Evolutionary conservation across 2,329 filamentous ascomycete genomes (phyloP).

Genomic region (Zasmidium citrigriseum): DNA sequence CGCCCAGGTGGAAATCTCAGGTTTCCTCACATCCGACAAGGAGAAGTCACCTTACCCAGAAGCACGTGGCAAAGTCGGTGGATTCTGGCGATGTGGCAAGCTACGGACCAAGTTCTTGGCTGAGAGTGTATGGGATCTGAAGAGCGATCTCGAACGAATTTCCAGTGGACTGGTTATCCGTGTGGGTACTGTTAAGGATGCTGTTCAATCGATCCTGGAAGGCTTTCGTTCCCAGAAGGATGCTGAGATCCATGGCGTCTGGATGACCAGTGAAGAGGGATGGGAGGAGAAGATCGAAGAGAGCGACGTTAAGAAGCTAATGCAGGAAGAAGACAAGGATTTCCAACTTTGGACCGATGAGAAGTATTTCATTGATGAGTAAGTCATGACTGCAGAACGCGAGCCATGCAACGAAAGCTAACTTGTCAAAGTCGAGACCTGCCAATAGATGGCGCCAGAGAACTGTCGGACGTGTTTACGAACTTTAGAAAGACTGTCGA

Average conservation of each 20-base stretch:
- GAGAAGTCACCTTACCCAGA: constrained; percentile 66
- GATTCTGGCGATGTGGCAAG: constrained; percentile 73
- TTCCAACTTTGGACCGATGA: constrained; percentile 72
- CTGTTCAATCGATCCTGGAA: constrained; percentile 60
- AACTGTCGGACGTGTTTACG: constrained; percentile 75
- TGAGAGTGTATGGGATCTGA: constrained; percentile 73
- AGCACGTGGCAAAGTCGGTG: constrained; percentile 64
- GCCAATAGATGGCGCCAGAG: constrained; percentile 55
- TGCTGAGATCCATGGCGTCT: constrained; percentile 62
- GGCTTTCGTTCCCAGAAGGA: constrained; percentile 39
- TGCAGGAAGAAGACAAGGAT: constrained; percentile 54
- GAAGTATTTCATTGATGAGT: constrained; percentile 81
- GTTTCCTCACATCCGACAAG: constrained; percentile 61
- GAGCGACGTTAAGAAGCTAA: constrained; percentile 53
- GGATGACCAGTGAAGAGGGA: constrained; percentile 73
- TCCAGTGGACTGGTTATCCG: constrained; percentile 65
- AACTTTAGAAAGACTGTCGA: constrained; percentile 73
- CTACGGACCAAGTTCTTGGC: constrained; percentile 72
- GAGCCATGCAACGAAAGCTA: constrained; percentile 1
- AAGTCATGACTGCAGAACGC: constrained; percentile 39
- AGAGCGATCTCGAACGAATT: constrained; percentile 59
- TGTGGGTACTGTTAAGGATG: constrained; percentile 62
- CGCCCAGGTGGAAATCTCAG: constrained; percentile 72
- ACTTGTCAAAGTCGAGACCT: constrained; percentile 58
- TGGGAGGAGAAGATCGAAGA: constrained; percentile 70